Evolutionary conservation across 1,139 yeast species (phyloP).

Genomic region (Geotrichum fermentans): DNA sequence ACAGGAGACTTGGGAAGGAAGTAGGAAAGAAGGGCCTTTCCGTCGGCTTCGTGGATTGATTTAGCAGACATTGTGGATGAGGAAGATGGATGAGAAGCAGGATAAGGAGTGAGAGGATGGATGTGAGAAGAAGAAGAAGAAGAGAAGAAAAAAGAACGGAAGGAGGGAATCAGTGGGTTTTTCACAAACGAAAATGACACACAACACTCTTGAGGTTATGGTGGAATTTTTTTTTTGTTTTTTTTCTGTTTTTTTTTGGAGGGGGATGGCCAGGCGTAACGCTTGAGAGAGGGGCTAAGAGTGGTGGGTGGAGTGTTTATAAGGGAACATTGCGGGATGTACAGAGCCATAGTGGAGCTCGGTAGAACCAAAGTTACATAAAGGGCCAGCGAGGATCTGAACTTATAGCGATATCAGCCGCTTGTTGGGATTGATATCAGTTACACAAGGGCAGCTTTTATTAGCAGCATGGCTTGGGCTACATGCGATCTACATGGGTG

Average conservation of each 20-base stretch:
- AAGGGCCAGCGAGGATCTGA: too few species aligned
- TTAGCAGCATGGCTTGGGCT: too few species aligned
- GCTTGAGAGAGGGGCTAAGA: background rate
- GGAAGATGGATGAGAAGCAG: background rate
- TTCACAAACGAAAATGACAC: background rate
- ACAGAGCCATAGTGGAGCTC: background rate
- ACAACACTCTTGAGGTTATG: background rate
- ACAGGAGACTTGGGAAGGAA: slow-evolving; percentile 42
- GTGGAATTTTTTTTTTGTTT: too few species aligned
- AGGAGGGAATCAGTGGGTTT: background rate
- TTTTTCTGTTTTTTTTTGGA: slow-evolving; percentile 1
- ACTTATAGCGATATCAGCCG: too few species aligned
- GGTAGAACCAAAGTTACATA: too few species aligned
- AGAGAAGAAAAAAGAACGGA: background rate
- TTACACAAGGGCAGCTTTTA: too few species aligned
- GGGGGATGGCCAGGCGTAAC: background rate
- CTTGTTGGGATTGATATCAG: too few species aligned
- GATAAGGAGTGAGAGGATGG: background rate
- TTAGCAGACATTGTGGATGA: slow-evolving; percentile 40
- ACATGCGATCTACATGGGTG: too few species aligned
- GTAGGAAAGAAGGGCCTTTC: slow-evolving; percentile 44
- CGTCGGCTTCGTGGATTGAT: slow-evolving; percentile 47
- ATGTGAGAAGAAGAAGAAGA: background rate
- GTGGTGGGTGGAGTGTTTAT: background rate
- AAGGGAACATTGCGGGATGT: background rate